Evolutionary conservation across 2,329 filamentous ascomycete genomes (phyloP), one percentile per base, ranked within the genome.

Genomic region (Ceratocystis ficicola): DNA sequence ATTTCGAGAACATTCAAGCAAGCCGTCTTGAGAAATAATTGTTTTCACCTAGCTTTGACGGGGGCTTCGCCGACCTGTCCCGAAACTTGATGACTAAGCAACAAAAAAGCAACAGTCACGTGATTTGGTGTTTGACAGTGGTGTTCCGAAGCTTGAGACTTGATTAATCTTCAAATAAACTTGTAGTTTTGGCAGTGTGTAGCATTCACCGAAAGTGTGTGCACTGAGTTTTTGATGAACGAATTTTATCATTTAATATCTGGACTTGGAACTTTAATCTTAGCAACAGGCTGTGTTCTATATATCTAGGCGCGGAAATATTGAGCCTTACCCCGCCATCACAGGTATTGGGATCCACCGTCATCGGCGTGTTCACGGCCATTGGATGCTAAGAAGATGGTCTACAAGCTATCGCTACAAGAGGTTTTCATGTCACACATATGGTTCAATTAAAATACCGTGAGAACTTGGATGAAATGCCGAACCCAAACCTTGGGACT

Each of bases 81-180:
- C 66, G 66, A 64, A n/a, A 44, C 22, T 17, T 25, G 3, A 44
- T 68, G 66, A 68, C 66, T 68, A 68, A 68, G 64, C 66, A 41
- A 4, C 5, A 41, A 15, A 4, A 15, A 41, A 15, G 0, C 10
- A 15, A 4, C 4, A 8, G 5, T 63, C 66, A 68, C 66, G 66
- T 68, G 66, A 36, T 1, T 7, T 1, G 4, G 3, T 0, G 1
- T 10, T 36, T 15, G 28, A 17, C 32, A 15, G 22, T 52, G 20
- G 4, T 36, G 36, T 36, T 15, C 55, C 55, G 5, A 52, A 5
- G n/a, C n/a, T 22, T 20, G n/a, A 52, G 4, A 22, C 48, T 52
- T 50, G 46, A 12, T 50, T 36, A 12, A 41, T 5, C 1, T 41
- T 15, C 10, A 36, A 36, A 36, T 3, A 36, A 2, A 41, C 3